Base-by-base conservation (phyloP, 331 rosid species). In the Arachis monticola region DNA sequence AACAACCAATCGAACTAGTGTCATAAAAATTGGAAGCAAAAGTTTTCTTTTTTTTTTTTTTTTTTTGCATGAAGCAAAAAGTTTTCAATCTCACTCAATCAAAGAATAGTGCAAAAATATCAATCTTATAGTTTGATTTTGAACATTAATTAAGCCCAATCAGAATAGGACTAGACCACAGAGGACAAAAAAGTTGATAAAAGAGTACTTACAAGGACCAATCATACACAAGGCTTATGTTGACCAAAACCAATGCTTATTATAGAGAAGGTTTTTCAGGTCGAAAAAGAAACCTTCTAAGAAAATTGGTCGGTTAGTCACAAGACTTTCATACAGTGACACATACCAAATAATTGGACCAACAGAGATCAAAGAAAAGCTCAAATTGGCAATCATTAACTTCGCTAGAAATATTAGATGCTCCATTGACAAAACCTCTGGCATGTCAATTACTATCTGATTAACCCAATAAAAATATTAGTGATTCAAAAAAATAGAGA, bases 31-130 rank as follows among this genome's bases (percentile, higher is more conserved):
- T 5, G 2, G 7, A 48, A 66, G 55, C 61, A 65, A 9, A 48
- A 3, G 31, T 3, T 1, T 60, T 77, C 50, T 17, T 27, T 22
- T 27, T 27, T 27, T 27, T 27, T 17, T 17, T 17, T 27, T 27
- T 27, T 27, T 27, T 27, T 27, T 1, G 30, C 30, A 27, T 27
- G 7, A 48, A 66, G 55, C 61, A 65, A 9, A 48, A 2, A 42
- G 5, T 1, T 66, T 77, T 62, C 42, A 82, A 68, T 7, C 11
- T 61, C 31, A 69, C 61, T 61, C 63, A 9, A 66, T 59, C 31
- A 76, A 30, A 44, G 73, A 66, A 76, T 67, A 32, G 13, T 44
- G 67, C 17, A 67, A 38, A 38, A 17, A 14, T 10, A 58, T 14
- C 8, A 35, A 61, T 14, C 7, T 61, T 30, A 47, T 22, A 58